Evolutionary conservation across 2,329 filamentous ascomycete species (phyloP).

Genomic region (Phialophora macrospora): DNA sequence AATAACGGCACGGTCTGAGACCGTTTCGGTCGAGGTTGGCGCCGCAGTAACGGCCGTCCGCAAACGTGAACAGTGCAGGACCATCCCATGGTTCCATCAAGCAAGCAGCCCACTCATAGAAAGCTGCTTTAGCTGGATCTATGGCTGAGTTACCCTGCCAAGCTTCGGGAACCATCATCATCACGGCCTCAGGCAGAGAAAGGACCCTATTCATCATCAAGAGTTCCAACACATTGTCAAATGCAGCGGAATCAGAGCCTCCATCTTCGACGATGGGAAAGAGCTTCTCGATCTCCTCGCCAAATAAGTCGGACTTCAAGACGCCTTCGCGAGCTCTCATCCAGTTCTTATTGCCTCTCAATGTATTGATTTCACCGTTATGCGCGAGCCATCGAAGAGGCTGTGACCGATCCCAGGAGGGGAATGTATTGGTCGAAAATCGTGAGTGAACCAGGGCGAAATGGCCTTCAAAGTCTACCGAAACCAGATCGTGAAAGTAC

Average conservation of each 20-base stretch:
- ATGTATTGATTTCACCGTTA: constrained; percentile 97
- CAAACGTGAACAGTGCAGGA: constrained; percentile 94
- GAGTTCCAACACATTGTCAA: constrained; percentile 94
- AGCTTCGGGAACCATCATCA: constrained; percentile 98
- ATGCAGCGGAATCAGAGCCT: constrained; percentile 93
- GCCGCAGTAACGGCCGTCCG: constrained; percentile 94
- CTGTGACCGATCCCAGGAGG: constrained; percentile 96
- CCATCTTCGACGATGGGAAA: constrained; percentile 97
- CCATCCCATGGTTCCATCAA: constrained; percentile 99
- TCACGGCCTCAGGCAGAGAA: constrained; percentile 92
- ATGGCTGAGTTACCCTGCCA: constrained; percentile 94
- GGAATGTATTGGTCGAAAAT: constrained; percentile 98
- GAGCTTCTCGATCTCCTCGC: constrained; percentile 84
- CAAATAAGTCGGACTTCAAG: constrained; percentile 90
- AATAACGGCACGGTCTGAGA: constrained; percentile 93
- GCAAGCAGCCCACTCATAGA: constrained; percentile 98
- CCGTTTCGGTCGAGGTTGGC: constrained; percentile 96
- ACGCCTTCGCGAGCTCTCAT: constrained; percentile 96
- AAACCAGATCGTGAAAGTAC: constrained; percentile 96
- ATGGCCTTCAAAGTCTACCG: constrained; percentile 95
- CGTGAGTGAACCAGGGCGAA: constrained; percentile 96
- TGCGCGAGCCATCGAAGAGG: constrained; percentile 95
- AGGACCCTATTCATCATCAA: constrained; percentile 94
- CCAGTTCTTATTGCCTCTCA: constrained; percentile 99
- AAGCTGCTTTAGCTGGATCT: constrained; percentile 93